phyloP scores from a whole-genome alignment of 345 rosid species.

The Dipteronia dyeriana region DNA sequence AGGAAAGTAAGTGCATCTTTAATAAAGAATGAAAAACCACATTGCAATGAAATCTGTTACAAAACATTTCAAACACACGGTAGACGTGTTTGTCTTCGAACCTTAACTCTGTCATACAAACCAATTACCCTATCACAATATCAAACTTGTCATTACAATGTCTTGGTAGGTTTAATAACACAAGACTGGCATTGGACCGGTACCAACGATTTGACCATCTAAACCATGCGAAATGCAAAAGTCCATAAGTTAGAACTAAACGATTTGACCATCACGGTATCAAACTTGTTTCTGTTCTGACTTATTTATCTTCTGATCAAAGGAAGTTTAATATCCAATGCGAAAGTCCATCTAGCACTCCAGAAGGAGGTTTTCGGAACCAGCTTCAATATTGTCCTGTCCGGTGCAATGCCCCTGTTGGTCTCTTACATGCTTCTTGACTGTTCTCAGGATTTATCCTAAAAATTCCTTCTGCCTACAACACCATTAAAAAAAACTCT shows the following conservation, averaged over 20 bases:
- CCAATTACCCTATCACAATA: neutral
- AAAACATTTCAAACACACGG: too few species aligned
- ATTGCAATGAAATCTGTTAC: too few species aligned
- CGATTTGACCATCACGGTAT: too few species aligned
- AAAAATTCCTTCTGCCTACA: constrained; percentile 90
- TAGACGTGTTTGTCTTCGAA: too few species aligned
- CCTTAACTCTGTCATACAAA: too few species aligned
- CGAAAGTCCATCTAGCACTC: constrained; percentile 91
- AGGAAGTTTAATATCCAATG: too few species aligned
- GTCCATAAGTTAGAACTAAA: neutral
- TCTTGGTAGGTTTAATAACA: neutral
- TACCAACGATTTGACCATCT: neutral
- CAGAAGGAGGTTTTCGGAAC: constrained; percentile 35
- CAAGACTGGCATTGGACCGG: neutral
- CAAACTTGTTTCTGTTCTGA: too few species aligned
- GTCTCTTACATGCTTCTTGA: constrained; percentile 81
- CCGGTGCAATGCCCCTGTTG: constrained; percentile 90
- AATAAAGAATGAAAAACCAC: too few species aligned
- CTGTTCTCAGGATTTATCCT: constrained; percentile 97
- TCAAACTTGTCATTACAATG: constrained; percentile 25
- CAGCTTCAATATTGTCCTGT: constrained; percentile 74
- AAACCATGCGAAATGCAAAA: constrained; percentile 10
- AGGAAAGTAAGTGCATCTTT: too few species aligned
- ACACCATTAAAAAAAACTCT: constrained; percentile 8
- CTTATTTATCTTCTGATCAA: too few species aligned